A percentile compares a stretch with the other conserved stretches of the same genome.
Evolutionary conservation across 2,329 filamentous ascomycete genomes (phyloP).

Genomic region (Curvularia verruculosa): DNA sequence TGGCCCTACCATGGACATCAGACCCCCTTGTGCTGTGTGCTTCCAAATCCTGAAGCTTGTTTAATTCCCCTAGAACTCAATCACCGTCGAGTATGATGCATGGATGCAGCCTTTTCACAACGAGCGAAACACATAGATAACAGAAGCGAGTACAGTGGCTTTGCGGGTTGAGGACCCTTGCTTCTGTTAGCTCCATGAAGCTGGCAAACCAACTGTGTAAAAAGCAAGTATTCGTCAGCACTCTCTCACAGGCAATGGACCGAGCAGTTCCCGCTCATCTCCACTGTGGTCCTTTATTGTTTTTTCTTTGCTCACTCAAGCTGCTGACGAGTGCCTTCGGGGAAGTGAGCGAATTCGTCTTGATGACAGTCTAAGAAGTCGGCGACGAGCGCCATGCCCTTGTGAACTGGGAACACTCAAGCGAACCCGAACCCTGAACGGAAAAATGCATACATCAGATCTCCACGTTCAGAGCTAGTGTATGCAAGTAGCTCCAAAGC

Average conservation of each 20-base stretch:
- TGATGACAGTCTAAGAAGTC: not conserved
- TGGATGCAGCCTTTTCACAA: not conserved
- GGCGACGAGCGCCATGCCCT: not conserved
- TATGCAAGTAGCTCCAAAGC: conserved; percentile 11
- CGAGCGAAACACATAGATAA: not conserved
- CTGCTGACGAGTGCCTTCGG: not conserved
- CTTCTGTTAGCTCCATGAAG: not conserved
- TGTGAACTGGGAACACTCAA: not conserved
- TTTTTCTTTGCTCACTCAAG: not conserved
- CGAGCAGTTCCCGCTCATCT: not conserved
- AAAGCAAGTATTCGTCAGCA: not conserved
- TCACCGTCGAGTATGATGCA: not conserved
- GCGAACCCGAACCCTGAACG: conserved; percentile 1
- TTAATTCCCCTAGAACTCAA: not conserved
- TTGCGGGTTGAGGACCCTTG: not conserved
- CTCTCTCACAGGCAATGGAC: not conserved
- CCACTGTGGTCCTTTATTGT: not conserved
- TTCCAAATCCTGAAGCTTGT: not conserved
- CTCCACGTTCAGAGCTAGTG: conserved; percentile 4
- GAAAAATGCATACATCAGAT: conserved; percentile 3
- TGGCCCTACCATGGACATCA: not conserved
- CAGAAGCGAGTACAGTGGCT: not conserved
- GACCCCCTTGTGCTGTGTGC: conserved; percentile 2
- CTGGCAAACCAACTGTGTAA: not conserved
- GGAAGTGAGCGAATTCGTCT: not conserved